Percentiles rank a stretch among this genome's conserved stretches.
Conservation (phyloP, 306 rosid genomes). For the Quercus alba region DNA sequence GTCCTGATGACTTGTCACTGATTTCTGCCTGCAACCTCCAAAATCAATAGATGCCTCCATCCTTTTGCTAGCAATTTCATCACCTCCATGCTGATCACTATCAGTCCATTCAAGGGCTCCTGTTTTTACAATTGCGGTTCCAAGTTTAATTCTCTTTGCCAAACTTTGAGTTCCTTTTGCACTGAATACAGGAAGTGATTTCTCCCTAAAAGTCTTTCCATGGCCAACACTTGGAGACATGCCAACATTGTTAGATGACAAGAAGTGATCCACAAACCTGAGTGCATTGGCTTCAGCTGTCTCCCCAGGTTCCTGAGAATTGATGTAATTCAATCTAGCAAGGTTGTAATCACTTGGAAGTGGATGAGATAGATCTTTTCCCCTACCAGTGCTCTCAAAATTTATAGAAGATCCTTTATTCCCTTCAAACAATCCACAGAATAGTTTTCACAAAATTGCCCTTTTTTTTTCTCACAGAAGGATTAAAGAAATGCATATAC, state of each 20-base stretch:
- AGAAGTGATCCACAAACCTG: conserved; percentile 55
- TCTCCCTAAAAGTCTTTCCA: conserved; percentile 31
- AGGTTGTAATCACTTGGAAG: not conserved
- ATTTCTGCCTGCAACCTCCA: conserved; percentile 26
- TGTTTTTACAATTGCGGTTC: conserved; percentile 27
- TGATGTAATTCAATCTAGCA: conserved; percentile 24
- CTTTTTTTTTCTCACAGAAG: conserved; percentile 5
- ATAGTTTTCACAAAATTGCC: not conserved
- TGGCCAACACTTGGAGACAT: conserved; percentile 27
- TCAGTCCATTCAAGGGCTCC: conserved; percentile 47
- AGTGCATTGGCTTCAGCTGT: conserved; percentile 52
- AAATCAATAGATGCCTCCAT: conserved; percentile 12
- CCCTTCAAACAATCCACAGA: conserved; percentile 36
- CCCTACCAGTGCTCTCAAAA: conserved; percentile 18
- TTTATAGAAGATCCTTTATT: conserved; percentile 20
- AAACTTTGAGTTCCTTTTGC: conserved; percentile 45
- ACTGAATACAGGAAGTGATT: conserved; percentile 36
- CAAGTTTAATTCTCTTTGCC: conserved; percentile 42
- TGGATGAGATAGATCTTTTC: conserved; percentile 11
- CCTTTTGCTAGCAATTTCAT: conserved; percentile 7
- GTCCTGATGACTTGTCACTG: conserved; percentile 26
- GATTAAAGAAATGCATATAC: not conserved
- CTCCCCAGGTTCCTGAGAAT: conserved; percentile 43
- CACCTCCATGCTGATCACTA: conserved; percentile 21
- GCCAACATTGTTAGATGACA: conserved; percentile 34